Evolutionary conservation across 371 early-diverging fungal species (phyloP), one percentile per base, ranked within the genome.

Genomic region (Mortierella sp.): DNA sequence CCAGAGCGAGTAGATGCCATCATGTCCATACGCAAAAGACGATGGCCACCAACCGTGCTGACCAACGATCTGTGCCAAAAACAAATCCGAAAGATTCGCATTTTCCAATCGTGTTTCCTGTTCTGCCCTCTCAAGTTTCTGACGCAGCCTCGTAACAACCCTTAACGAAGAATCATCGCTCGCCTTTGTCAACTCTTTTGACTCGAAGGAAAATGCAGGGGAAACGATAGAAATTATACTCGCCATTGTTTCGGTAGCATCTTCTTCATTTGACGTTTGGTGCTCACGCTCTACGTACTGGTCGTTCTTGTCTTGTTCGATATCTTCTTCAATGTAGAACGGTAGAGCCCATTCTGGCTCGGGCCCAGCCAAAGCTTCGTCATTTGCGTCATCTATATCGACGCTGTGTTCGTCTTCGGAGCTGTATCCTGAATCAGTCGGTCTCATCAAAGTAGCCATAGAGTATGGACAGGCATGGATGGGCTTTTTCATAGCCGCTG

Each of bases 1-100:
- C 66, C 66, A 65, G 22, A 65, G 67, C 11, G 59, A n/a, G 35
- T 67, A 59, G 14, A 59, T 18, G 8, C 67, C 67, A 59, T 67
- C 55, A 14, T n/a, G 40, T 26, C 66, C 55, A 57, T 57, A 55
- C 5, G 22, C 43, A 20, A 26, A 43, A 43, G 45, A 16, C 45
- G 11, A 43, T 11, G 30, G 26, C 18, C 32, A 30, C 22, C 18
- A 32, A 55, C 28, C 26, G 12, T 28, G 57, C 6, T 55, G 57
- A n/a, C 22, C 57, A n/a, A 3, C 28, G 4, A 55, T 55, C 26
- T 12, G n/a, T 11, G 24, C 2, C 57, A 22, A 22, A 2, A 26
- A 2, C 57, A 55, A 22, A 55, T 20, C 26, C 9, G 62, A 20
- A n/a, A 62, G 43, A 12, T 18, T 32, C 16, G 20, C 18, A 5